Conservation (phyloP, 129 eudicot species). For the Flaveria brownii region DNA sequence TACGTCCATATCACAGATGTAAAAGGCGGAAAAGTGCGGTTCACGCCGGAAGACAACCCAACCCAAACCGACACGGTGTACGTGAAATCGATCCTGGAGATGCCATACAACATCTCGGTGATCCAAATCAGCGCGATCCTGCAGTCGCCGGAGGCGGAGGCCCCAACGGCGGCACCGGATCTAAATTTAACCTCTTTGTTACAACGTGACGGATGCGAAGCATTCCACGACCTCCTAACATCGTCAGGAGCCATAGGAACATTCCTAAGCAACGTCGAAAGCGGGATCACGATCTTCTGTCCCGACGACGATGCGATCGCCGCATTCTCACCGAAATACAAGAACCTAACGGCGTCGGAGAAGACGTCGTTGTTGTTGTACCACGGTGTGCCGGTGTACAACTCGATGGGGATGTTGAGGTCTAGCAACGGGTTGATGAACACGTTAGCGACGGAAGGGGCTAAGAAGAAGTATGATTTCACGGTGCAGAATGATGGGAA, state of each 20-base stretch:
- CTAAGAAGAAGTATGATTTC: slow-evolving; percentile 74
- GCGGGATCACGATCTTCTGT: slow-evolving; percentile 81
- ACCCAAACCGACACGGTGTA: slow-evolving; percentile 40
- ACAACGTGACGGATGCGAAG: slow-evolving; percentile 65
- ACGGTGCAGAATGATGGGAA: slow-evolving; percentile 71
- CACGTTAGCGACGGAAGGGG: slow-evolving; percentile 86
- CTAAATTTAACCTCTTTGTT: slow-evolving; percentile 53
- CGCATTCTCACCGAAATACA: slow-evolving; percentile 68
- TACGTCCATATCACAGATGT: slow-evolving; percentile 72
- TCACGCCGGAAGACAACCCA: slow-evolving; percentile 58
- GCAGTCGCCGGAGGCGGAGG: slow-evolving; percentile 81
- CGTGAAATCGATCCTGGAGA: slow-evolving; percentile 64
- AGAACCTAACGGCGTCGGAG: slow-evolving; percentile 60
- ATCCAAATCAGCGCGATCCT: slow-evolving; percentile 68
- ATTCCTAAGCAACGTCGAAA: slow-evolving; percentile 45
- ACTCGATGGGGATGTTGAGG: slow-evolving; percentile 77
- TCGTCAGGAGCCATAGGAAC: slow-evolving; percentile 59
- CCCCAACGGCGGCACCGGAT: slow-evolving; percentile 67
- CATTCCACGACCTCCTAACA: slow-evolving; percentile 51
- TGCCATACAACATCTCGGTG: slow-evolving; percentile 77
- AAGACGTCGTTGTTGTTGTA: slow-evolving; percentile 61
- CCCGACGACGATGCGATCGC: slow-evolving; percentile 56
- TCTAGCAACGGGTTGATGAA: slow-evolving; percentile 81
- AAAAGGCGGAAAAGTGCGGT: slow-evolving; percentile 77
- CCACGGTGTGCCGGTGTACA: slow-evolving; percentile 74